phyloP scores from a whole-genome alignment of 2,329 filamentous ascomycete genomes.

The Penicillium polonicum region DNA sequence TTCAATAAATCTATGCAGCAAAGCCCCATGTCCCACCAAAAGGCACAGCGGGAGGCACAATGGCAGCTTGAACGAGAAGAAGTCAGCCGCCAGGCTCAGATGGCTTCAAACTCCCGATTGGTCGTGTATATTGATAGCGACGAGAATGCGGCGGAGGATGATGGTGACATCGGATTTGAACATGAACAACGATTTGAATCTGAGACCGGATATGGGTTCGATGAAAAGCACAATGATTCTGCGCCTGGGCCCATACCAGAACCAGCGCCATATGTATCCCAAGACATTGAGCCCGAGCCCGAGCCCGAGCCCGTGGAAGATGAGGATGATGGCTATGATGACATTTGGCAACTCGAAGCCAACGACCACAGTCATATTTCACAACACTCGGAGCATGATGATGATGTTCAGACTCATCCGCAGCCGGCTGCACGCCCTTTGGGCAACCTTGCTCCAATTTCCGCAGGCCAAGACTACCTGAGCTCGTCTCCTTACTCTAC shows the following conservation, averaged over 20 bases:
- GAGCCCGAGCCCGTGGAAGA: slow-evolving; percentile 16
- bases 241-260: slow-evolving; percentile 3
- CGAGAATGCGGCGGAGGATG: slow-evolving; percentile 21
- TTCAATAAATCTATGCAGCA: neutral
- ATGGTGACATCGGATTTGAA: slow-evolving; percentile 4
- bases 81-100: slow-evolving; percentile 45
- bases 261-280: neutral
- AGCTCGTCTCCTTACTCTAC: slow-evolving; percentile 35
- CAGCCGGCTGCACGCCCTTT: slow-evolving; percentile 34
- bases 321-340: slow-evolving; percentile 42
- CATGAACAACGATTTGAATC: slow-evolving; percentile 5
- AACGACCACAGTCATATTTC: slow-evolving; percentile 37
- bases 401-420: slow-evolving; percentile 20
- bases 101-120: slow-evolving; percentile 40
- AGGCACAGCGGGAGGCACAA: slow-evolving; percentile 35
- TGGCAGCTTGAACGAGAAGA: slow-evolving; percentile 49
- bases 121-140: slow-evolving; percentile 49
- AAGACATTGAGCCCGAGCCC: slow-evolving; percentile 11
- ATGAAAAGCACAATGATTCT: slow-evolving; percentile 16
- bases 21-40: neutral
- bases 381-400: slow-evolving; percentile 28
- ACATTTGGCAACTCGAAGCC: slow-evolving; percentile 51
- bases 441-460: slow-evolving; percentile 29
- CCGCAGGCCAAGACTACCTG: slow-evolving; percentile 21
- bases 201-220: neutral